A percentile compares a stretch with the other conserved stretches of the same genome.
Evolutionary conservation across 2,329 filamentous ascomycete species (phyloP).

Genomic region (Rosellinia necatrix): DNA sequence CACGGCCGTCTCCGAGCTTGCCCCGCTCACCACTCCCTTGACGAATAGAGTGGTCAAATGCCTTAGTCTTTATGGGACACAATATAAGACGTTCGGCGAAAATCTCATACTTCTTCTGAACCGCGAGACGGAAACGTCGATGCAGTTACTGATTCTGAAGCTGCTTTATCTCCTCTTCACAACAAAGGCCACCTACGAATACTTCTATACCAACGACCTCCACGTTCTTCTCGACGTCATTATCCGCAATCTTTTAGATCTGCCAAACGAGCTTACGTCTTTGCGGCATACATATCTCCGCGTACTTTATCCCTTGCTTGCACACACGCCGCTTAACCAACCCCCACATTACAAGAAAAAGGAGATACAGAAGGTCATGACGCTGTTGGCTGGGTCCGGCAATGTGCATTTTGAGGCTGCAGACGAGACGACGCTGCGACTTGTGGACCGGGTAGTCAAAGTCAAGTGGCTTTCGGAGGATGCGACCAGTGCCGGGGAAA

Average conservation of each 20-base stretch:
- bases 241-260: constrained; percentile 92
- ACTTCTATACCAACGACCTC: constrained; percentile 98
- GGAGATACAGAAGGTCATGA: constrained; percentile 78
- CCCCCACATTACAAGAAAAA: constrained; percentile 90
- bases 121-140: constrained; percentile 89
- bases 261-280: constrained; percentile 78
- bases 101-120: constrained; percentile 96
- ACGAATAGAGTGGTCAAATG: constrained; percentile 96
- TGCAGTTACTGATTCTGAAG: constrained; percentile 96
- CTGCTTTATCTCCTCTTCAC: constrained; percentile 94
- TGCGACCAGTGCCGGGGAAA: constrained; percentile 47
- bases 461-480: constrained; percentile 68
- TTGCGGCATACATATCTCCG: constrained; percentile 93
- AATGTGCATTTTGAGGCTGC: constrained; percentile 79
- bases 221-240: constrained; percentile 94
- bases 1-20: constrained; percentile 50
- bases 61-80: constrained; percentile 77
- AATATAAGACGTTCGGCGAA: constrained; percentile 93
- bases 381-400: constrained; percentile 68
- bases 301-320: constrained; percentile 86
- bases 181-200: constrained; percentile 88
- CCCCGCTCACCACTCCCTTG: constrained; percentile 55
- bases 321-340: constrained; percentile 86
- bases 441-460: constrained; percentile 75
- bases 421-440: constrained; percentile 77